A percentile compares a stretch with the other conserved stretches of the same genome.
Conservation (phyloP, 495 filamentous ascomycete species). For the Mycothermus thermophilus region DNA sequence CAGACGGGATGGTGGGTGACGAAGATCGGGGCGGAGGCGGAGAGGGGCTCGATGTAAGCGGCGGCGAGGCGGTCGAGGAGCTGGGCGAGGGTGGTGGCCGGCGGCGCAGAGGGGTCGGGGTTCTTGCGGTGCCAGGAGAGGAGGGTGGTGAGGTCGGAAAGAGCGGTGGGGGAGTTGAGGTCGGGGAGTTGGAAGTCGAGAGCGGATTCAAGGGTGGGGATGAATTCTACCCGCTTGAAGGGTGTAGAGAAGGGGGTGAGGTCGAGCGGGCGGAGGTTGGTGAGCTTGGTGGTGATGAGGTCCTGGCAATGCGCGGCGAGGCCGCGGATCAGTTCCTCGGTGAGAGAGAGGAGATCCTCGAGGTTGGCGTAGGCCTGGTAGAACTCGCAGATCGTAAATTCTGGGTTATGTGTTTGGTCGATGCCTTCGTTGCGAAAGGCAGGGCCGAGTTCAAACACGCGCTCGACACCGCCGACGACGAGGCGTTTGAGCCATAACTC, state of each 20-base stretch:
- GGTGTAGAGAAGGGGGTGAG: slow-evolving; percentile 23
- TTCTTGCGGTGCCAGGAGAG: slow-evolving; percentile 37
- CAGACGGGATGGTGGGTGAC: slow-evolving; percentile 84
- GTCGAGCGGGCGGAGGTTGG: slow-evolving; percentile 37
- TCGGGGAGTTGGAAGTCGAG: slow-evolving; percentile 56
- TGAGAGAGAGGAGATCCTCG: slow-evolving; percentile 58
- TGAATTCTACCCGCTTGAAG: slow-evolving; percentile 64
- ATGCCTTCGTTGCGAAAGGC: slow-evolving; percentile 93
- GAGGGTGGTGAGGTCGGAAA: slow-evolving; percentile 39
- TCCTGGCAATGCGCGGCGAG: slow-evolving; percentile 39
- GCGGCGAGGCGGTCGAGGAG: slow-evolving; percentile 75
- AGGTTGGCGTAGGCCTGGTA: slow-evolving; percentile 77
- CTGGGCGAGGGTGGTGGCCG: slow-evolving; percentile 51
- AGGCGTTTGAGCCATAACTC: slow-evolving; percentile 95
- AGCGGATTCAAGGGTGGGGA: slow-evolving; percentile 56
- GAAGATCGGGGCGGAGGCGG: slow-evolving; percentile 60
- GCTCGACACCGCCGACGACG: slow-evolving; percentile 81
- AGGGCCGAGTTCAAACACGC: slow-evolving; percentile 84
- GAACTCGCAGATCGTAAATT: slow-evolving; percentile 96
- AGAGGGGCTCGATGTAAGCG: slow-evolving; percentile 56
- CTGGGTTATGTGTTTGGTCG: slow-evolving; percentile 94
- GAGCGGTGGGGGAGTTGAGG: slow-evolving; percentile 42
- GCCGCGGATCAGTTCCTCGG: slow-evolving; percentile 50
- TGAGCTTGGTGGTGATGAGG: slow-evolving; percentile 34
- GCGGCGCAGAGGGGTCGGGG: slow-evolving; percentile 31